A percentile compares a stretch with the other conserved stretches of the same genome.
phyloP scores from a whole-genome alignment of 208 protist genomes.

The Acanthamoeba triangularis region DNA sequence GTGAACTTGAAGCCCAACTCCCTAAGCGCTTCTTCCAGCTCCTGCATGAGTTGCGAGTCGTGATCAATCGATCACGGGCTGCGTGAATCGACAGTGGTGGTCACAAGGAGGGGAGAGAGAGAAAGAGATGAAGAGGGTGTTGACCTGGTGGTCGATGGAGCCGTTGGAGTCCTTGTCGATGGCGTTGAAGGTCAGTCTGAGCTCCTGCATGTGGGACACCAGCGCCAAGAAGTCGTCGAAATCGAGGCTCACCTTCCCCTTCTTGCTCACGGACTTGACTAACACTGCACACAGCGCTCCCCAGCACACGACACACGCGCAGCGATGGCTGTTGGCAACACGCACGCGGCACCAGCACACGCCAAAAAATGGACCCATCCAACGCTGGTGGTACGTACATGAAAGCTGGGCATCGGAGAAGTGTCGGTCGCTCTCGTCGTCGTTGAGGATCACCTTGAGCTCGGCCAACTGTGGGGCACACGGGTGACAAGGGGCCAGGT shows the following conservation, averaged over 20 bases:
- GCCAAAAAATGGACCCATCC: too few relatives aligned
- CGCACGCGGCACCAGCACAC: too few relatives aligned
- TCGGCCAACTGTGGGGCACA: slow-evolving; percentile 1
- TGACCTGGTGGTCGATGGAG: neutral
- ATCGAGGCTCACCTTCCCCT: slow-evolving; percentile 12
- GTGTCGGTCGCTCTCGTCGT: neutral
- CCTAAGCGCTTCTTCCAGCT: neutral
- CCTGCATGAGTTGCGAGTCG: neutral
- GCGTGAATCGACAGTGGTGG: too few relatives aligned
- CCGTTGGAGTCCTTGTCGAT: slow-evolving; percentile 22
- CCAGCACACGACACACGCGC: neutral
- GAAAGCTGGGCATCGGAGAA: neutral
- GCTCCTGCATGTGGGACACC: neutral
- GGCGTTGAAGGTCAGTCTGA: neutral
- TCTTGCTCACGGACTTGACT: neutral
- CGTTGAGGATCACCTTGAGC: slow-evolving; percentile 15
- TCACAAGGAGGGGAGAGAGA: neutral
- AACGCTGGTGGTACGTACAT: neutral
- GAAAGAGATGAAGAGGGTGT: too few relatives aligned
- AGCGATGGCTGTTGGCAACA: too few relatives aligned
- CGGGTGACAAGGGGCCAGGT: too few relatives aligned
- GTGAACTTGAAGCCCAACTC: slow-evolving; percentile 9
- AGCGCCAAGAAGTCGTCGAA: neutral
- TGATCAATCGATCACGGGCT: neutral
- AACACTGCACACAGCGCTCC: neutral